Percentiles rank a stretch among this genome's conserved stretches.
phyloP scores from a whole-genome alignment of 345 rosid genomes.

The Linum usitatissimum region DNA sequence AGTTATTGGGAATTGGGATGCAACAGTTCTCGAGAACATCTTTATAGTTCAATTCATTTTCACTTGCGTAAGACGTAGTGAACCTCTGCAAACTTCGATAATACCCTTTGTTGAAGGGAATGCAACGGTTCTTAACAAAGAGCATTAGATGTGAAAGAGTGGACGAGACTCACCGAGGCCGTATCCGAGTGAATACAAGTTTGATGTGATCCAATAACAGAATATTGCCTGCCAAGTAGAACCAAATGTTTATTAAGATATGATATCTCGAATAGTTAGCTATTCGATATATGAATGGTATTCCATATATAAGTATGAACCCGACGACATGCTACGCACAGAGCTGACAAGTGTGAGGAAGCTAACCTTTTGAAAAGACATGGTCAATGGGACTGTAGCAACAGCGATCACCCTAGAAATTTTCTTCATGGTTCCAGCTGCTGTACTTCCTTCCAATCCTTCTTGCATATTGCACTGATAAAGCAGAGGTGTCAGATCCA shows the following conservation, averaged over 20 bases:
- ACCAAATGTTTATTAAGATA: background rate
- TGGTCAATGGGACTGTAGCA: background rate
- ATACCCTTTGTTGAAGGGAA: no score
- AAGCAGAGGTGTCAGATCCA: background rate
- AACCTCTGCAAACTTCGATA: no score
- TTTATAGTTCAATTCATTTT: no score
- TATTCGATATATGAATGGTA: no score
- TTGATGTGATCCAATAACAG: conserved; percentile 3
- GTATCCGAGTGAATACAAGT: conserved; percentile 25
- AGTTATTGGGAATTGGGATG: no score
- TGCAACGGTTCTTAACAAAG: no score
- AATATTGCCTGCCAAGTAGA: conserved; percentile 1
- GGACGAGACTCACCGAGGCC: conserved; percentile 27
- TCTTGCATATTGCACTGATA: conserved; percentile 3
- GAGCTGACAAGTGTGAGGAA: background rate
- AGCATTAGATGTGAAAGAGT: background rate
- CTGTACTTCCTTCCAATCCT: conserved; percentile 3
- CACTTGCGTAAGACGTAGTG: no score
- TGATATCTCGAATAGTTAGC: no score
- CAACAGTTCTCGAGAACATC: no score
- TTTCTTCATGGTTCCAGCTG: conserved; percentile 3
- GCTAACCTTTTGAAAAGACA: conserved; percentile 1
- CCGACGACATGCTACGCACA: background rate
- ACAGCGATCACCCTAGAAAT: background rate
- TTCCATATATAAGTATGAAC: no score